Evolutionary conservation across 805 yeast genomes (phyloP).

Genomic region (Candida methanosorbosa): DNA sequence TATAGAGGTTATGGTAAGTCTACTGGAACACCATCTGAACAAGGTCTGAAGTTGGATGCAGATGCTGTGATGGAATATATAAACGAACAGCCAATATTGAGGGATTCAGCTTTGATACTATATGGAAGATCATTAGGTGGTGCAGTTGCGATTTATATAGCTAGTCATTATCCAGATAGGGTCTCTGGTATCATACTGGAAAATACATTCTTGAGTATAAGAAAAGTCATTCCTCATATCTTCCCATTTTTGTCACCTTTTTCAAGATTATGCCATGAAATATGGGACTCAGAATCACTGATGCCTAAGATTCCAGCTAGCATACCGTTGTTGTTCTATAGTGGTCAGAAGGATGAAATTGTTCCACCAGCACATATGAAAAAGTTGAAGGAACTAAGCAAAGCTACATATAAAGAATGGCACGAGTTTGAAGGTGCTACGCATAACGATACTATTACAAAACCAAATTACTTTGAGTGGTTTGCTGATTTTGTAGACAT

Average conservation of each 20-base stretch:
- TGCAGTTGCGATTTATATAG: conserved; percentile 82
- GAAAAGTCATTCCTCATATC: conserved; percentile 63
- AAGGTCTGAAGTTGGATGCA: conserved; percentile 77
- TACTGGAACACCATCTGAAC: conserved; percentile 67
- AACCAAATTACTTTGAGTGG: conserved; percentile 70
- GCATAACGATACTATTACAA: conserved; percentile 80
- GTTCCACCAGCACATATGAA: conserved; percentile 87
- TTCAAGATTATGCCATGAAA: conserved; percentile 59
- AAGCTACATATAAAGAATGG: conserved; percentile 41
- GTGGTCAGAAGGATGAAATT: conserved; percentile 76
- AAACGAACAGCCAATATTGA: conserved; percentile 41
- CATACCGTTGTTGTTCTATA: conserved; percentile 62
- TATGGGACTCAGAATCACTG: conserved; percentile 70
- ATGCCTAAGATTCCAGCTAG: conserved; percentile 40
- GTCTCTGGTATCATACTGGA: conserved; percentile 69
- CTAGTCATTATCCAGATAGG: conserved; percentile 42
- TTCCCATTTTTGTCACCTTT: conserved; percentile 58
- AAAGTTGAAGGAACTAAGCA: conserved; percentile 42
- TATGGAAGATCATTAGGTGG: conserved; percentile 95
- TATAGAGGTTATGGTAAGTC: conserved; percentile 89
- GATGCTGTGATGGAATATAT: conserved; percentile 58
- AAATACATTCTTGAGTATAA: conserved; percentile 74
- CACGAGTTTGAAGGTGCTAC: conserved; percentile 48
- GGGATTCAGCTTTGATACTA: conserved; percentile 46
- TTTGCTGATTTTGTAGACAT: conserved; percentile 45